These are phyloP conservation scores for Colletotrichum gigasporum DNA, from an alignment of 2,329 filamentous ascomycete genomes.

Conservation along the genomic window DNA sequence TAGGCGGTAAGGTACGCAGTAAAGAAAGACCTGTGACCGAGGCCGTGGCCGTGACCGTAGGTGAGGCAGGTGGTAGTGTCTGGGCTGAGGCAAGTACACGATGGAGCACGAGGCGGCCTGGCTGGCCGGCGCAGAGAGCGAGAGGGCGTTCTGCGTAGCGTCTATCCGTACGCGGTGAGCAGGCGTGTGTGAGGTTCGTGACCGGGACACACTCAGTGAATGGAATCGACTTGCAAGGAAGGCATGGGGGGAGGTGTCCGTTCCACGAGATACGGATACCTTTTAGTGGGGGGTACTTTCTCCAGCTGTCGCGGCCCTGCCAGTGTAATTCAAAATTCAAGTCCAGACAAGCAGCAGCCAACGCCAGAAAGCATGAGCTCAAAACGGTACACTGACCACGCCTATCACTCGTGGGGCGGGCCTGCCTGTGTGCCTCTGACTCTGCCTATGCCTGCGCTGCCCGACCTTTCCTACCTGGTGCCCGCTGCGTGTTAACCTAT, in stretches of 20 bases:
- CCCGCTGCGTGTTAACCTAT: too few relatives aligned
- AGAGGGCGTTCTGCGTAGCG: not conserved
- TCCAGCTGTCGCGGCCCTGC: constrained; percentile 3
- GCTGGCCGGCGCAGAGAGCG: not conserved
- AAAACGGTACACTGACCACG: constrained; percentile 17
- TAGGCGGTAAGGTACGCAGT: not conserved
- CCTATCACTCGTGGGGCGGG: not conserved
- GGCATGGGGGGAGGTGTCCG: constrained; percentile 13
- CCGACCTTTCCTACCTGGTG: too few relatives aligned
- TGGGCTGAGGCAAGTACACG: constrained; percentile 4
- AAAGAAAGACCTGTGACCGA: too few relatives aligned
- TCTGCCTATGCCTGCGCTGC: too few relatives aligned
- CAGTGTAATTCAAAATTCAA: not conserved
- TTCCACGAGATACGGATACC: constrained; percentile 16
- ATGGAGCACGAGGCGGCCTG: not conserved
- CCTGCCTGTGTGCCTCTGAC: too few relatives aligned
- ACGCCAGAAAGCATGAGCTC: constrained; percentile 3
- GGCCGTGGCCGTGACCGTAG: not conserved
- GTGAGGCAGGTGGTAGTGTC: not conserved
- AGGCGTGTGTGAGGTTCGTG: not conserved
- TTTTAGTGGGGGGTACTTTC: constrained; percentile 11
- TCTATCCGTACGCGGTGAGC: not conserved
- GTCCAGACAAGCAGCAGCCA: not conserved
- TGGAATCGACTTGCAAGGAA: constrained; percentile 2
- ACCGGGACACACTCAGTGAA: too few relatives aligned